Conservation (phyloP, 305 asterid species). For the Ruellia speciosa region DNA sequence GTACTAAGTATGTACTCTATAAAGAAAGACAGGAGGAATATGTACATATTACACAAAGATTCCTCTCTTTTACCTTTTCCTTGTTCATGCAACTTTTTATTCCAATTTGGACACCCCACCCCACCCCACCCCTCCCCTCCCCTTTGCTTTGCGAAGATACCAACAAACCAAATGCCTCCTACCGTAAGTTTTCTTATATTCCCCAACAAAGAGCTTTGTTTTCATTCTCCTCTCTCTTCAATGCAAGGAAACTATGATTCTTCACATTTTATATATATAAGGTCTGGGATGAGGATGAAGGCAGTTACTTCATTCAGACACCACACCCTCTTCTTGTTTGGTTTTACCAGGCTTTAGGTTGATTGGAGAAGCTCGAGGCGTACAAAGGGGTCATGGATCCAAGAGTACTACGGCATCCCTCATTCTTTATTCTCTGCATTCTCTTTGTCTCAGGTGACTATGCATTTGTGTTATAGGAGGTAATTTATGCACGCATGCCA, state of each 20-base stretch:
- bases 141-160: conserved; percentile 46
- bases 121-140: conserved; percentile 28
- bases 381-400: conserved; percentile 32
- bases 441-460: conserved; percentile 49
- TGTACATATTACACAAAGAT: conserved; percentile 19
- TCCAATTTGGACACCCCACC: conserved; percentile 43
- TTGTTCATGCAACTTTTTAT: conserved; percentile 31
- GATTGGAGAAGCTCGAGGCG: background rate
- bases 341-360: background rate
- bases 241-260: conserved; percentile 93
- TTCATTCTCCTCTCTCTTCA: conserved; percentile 34
- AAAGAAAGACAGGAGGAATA: conserved; percentile 23
- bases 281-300: conserved; percentile 26
- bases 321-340: background rate
- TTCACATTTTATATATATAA: conserved; percentile 39
- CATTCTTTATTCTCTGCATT: conserved; percentile 35
- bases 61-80: conserved; percentile 32
- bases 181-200: conserved; percentile 76
- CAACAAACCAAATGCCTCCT: conserved; percentile 64
- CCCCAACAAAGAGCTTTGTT: conserved; percentile 47
- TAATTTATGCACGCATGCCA: no score
- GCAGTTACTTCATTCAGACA: conserved; percentile 43
- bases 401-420: conserved; percentile 22
- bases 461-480: background rate
- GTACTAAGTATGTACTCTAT: conserved; percentile 30